phyloP scores from a whole-genome alignment of 495 filamentous ascomycete species.

The Neurospora sp. region DNA sequence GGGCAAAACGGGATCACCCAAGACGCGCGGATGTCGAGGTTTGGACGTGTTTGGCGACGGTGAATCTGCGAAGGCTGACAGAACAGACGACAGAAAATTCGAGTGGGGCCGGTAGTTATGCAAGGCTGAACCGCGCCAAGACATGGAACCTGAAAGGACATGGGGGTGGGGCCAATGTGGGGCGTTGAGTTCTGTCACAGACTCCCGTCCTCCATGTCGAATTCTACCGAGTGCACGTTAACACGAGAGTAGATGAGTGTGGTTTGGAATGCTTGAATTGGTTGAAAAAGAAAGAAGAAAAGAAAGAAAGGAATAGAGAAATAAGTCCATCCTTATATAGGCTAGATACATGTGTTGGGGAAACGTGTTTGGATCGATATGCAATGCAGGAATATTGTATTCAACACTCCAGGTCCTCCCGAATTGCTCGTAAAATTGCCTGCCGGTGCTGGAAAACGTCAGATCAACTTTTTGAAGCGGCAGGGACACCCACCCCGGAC shows the following conservation, averaged over 20 bases:
- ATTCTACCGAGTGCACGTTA: no score
- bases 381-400: no score
- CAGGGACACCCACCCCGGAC: background rate
- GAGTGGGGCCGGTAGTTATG: slow-evolving; percentile 11
- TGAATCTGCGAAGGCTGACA: slow-evolving; percentile 4
- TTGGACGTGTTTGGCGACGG: background rate
- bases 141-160: background rate
- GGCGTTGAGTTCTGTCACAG: no score
- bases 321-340: no score
- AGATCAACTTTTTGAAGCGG: background rate
- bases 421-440: background rate
- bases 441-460: background rate
- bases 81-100: slow-evolving; percentile 18
- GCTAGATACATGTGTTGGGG: no score
- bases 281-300: no score
- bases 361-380: no score
- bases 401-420: background rate
- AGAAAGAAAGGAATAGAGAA: no score
- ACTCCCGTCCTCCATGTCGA: no score
- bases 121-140: slow-evolving; percentile 5
- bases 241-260: no score
- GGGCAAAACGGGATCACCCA: background rate
- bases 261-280: no score
- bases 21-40: background rate
- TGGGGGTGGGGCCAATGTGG: background rate